phyloP scores from a whole-genome alignment of 108 stramenopile species.

The Cyclotella choctawhatcheeana region DNA sequence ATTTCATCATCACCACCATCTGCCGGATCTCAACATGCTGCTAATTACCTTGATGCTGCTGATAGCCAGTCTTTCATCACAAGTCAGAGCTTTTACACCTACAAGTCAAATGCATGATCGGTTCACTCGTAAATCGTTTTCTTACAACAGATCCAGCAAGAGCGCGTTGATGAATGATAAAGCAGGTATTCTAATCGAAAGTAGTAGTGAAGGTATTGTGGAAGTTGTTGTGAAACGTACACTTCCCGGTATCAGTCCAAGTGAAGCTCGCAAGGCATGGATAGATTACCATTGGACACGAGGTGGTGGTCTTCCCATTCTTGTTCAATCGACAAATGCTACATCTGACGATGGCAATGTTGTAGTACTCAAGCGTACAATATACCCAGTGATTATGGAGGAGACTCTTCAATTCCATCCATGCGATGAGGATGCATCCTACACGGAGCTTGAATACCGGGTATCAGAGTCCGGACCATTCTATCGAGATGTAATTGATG shows the following conservation, averaged over 20 bases:
- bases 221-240: constrained; percentile 13
- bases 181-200: constrained; percentile 4
- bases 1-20: no score
- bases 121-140: no score
- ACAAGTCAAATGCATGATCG: no score
- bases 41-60: no score
- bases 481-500: constrained; percentile 43
- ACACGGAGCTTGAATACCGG: constrained; percentile 24
- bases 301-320: constrained; percentile 54
- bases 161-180: neutral
- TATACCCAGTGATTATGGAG: constrained; percentile 49
- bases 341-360: neutral
- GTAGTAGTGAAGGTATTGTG: no score
- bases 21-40: no score
- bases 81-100: no score
- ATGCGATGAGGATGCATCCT: neutral
- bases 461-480: constrained; percentile 51
- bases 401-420: constrained; percentile 13
- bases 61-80: no score
- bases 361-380: constrained; percentile 16
- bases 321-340: constrained; percentile 4
- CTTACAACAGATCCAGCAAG: no score
- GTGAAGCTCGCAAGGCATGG: constrained; percentile 45
- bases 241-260: constrained; percentile 15
- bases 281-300: constrained; percentile 54